Base-by-base conservation (phyloP, 2,329 filamentous ascomycete species). In the Aspergillus sp. region DNA sequence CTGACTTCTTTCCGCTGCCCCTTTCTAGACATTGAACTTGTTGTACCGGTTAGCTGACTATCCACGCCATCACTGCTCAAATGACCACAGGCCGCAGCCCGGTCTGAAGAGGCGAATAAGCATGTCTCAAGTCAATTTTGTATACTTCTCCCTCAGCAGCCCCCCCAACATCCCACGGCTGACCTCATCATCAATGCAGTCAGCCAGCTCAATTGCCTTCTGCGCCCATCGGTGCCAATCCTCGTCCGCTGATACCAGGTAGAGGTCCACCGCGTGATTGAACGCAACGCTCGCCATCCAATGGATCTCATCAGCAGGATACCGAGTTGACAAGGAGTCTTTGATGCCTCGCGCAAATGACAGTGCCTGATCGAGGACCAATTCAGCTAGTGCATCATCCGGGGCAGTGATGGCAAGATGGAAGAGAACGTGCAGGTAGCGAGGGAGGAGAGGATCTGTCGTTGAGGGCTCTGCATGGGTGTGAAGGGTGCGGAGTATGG, bases 351-450 rank as follows among this genome's bases (percentile, higher is more conserved):
- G 49, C 3, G 64, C 65, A 7, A 70, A 52, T 3, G 44, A 16
- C 3, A 72, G 57, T 10, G 66, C 64, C 52, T 72, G 68, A n/a
- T 71, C 64, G 19, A 73, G 61, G 14, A 73, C 58, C 2, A 52
- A 62, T 47, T 72, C 66, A 7, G 72, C 68, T n/a, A 68, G 57
- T 6, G 50, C n/a, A 31, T 61, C 49, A 19, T 64, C 64, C 4
- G 50, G 47, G 9, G 52, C 51, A 71, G 58, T 81, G 76, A 47
- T 73, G 71, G 87, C 81, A 1, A 84, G 76, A 56, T 88, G 87
- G 58, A 93, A 88, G 2, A 94, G 77, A 61, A 88, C 91, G 1
- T 89, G 83, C 43, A 93, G 81, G 75, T 94, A 96, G 61, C 87
- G 88, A 6, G 88, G 82, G 1, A 95, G 75, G 60, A 84, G 85